Evolutionary conservation across 495 filamentous ascomycete genomes (phyloP).

Genomic region (Podospora conica): DNA sequence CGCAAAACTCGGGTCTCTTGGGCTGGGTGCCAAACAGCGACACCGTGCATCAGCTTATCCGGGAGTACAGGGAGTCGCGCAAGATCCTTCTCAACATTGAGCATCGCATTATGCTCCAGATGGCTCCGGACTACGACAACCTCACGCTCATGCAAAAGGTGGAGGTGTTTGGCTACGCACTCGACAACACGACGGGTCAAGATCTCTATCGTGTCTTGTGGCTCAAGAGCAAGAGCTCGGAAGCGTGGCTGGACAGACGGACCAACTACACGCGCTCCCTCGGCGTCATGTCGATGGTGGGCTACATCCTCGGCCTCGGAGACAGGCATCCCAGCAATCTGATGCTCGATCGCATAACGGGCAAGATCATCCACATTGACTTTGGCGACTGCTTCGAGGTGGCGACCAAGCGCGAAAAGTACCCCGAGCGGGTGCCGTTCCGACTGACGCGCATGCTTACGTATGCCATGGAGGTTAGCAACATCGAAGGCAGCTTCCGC

Average conservation of each 20-base stretch:
- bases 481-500: conserved; percentile 96
- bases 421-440: conserved; percentile 96
- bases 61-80: conserved; percentile 92
- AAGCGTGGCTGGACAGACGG: conserved; percentile 92
- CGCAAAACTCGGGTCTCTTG: conserved; percentile 88
- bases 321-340: conserved; percentile 96
- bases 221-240: conserved; percentile 97
- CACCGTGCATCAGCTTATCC: conserved; percentile 90
- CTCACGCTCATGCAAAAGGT: conserved; percentile 99
- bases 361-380: conserved; percentile 96
- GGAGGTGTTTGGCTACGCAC: conserved; percentile 95
- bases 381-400: conserved; percentile 99
- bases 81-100: conserved; percentile 98
- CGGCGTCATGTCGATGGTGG: conserved; percentile 99
- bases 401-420: conserved; percentile 99
- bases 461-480: conserved; percentile 98
- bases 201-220: conserved; percentile 96
- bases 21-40: conserved; percentile 99
- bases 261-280: conserved; percentile 97
- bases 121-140: conserved; percentile 98
- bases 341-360: conserved; percentile 91
- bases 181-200: conserved; percentile 98
- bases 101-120: conserved; percentile 98
- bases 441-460: conserved; percentile 96
- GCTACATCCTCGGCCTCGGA: conserved; percentile 93